Base-by-base conservation (phyloP, 2,329 filamentous ascomycete genomes). In the Cordyceps farinosa region DNA sequence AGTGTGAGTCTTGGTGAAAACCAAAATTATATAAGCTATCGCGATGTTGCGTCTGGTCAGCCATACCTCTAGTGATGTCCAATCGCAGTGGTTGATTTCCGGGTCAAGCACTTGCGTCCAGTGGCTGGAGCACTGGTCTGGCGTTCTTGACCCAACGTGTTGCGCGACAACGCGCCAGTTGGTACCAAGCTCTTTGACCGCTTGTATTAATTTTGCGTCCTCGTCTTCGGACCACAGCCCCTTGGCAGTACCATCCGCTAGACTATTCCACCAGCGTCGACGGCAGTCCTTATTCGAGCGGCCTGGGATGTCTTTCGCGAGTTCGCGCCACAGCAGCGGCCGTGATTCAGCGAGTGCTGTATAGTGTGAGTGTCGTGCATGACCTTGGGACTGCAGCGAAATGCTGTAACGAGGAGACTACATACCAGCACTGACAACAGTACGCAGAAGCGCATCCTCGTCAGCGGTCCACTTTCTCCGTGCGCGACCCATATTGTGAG, bases 201-300 rank as follows among this genome's bases (percentile, higher is more conserved):
- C 55, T 11, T 48, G 27, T 29, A 48, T 48, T 9, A 58, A 40
- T 36, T 36, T 34, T 6, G 15, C 42, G 29, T 58, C 55, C 22
- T 58, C 55, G 2, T 58, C 29, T 15, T 61, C 62, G 11, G 58
- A 63, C 36, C 61, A 40, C 9, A 62, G 36, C 15, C 63, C 65
- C 54, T 65, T 63, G 4, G 60, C 65, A 29, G 62, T 66, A 61
- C 65, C 64, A 22, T 64, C 64, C 1, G 55, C 55, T 10, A 58
- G 42, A 27, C 55, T 58, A 15, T 58, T 58, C 55, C 55, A 58
- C 55, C 55, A 58, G 15, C 55, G 40, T 9, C 55, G 55, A 5
- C 55, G 55, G 32, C 55, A 58, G 30, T 58, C 55, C 29, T 58
- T 58, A 30, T 58, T 58, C 3, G 55, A 58, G 32, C 42, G 55